Percentiles rank a stretch among this genome's conserved stretches.
phyloP scores from a whole-genome alignment of 306 rosid genomes.

The Oxytropis ochrocephala region DNA sequence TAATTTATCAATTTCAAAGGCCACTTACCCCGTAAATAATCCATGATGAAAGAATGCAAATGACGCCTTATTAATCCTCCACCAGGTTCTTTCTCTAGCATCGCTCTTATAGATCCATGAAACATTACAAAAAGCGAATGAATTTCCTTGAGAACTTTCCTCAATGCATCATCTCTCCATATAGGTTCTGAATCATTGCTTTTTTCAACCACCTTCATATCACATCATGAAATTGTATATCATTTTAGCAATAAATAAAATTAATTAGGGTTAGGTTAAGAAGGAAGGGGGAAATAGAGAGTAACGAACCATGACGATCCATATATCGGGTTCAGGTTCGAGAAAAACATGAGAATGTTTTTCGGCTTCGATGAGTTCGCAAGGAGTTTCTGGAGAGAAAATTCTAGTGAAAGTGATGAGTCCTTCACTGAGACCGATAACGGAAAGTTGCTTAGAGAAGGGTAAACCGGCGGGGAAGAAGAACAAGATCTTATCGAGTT shows the following conservation, averaged over 20 bases:
- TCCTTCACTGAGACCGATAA: constrained; percentile 95
- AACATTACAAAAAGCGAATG: constrained; percentile 86
- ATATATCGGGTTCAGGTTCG: constrained; percentile 88
- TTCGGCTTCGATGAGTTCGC: constrained; percentile 87
- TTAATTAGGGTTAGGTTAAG: neutral
- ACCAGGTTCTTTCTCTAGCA: constrained; percentile 81
- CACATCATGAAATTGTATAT: neutral
- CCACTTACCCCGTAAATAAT: constrained; percentile 82
- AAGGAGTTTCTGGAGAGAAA: constrained; percentile 87
- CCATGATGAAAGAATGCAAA: constrained; percentile 82
- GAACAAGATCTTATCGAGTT: constrained; percentile 86
- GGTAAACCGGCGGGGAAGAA: constrained; percentile 83
- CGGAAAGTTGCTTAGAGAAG: constrained; percentile 76
- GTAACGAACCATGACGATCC: constrained; percentile 80
- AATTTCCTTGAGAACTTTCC: constrained; percentile 78
- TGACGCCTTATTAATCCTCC: constrained; percentile 69
- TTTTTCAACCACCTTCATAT: constrained; percentile 64
- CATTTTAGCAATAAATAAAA: neutral
- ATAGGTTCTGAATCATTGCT: constrained; percentile 67
- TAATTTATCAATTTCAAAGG: constrained; percentile 17
- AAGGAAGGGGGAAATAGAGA: neutral
- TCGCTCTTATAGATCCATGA: constrained; percentile 74
- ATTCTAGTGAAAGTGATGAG: constrained; percentile 93
- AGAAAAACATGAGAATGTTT: constrained; percentile 71
- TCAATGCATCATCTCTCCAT: constrained; percentile 76